Evolutionary conservation across 208 protist genomes (phyloP), one percentile per base, ranked within the genome.

Genomic region (Crithidia bombi): DNA sequence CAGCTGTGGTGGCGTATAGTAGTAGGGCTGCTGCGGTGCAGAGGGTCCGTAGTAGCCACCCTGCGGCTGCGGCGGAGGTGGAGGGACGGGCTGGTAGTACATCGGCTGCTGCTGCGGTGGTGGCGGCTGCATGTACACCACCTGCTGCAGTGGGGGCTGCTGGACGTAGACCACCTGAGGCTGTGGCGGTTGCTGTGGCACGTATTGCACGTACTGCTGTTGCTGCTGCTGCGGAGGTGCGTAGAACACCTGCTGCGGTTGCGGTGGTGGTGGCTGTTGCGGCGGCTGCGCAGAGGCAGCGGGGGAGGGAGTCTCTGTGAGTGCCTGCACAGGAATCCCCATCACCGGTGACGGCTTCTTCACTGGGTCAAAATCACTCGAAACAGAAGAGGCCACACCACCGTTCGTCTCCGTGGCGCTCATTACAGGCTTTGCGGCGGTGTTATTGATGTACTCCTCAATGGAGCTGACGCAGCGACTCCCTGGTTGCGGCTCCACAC

Each of bases 401-500:
- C 64, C 33, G 32, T 52, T 51, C 26, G 41, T 28, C 47, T 73
- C 50, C 11, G 63, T 67, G 15, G 52, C 49, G 21, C 21, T 56
- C 54, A 65, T 39, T 25, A 41, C 63, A 12, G 70, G 28, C 33
- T 79, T 61, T 1, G 61, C 17, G 4, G 39, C 47, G 10, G 65
- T 43, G 23, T 21, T 21, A 14, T 30, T 39, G 23, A 51, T 32
- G 59, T 66, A 73, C 38, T 69, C 52, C 41, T 82, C 71, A 30
- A 82, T 67, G 15, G 71, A 73, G 63, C 28, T 28, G n/a, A 78
- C 50, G 3, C 49, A 23, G 7, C 2, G 58, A 26, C 28, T 61
- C 41, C 58, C 56, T 1, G 68, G 62, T 32, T 44, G 49, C 3
- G 73, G 73, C 11, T 76, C 64, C 5, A 39, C 59, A 21, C 89